phyloP scores from a whole-genome alignment of 352 stramenopile species.

The Albugo laibachii region DNA sequence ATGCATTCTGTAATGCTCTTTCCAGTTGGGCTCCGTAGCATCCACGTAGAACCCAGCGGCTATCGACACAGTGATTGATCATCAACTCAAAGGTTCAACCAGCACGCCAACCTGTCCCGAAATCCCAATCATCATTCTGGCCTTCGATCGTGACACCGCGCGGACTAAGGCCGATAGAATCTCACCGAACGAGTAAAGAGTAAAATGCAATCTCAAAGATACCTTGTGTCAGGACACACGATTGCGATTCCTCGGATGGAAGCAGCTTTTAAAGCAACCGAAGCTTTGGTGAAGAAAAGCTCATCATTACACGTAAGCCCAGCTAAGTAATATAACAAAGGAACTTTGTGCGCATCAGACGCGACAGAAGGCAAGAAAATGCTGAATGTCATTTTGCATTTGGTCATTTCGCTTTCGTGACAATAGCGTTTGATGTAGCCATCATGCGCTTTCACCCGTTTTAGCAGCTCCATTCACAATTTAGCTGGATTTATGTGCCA shows the following conservation, averaged over 20 bases:
- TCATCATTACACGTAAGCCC: conserved; percentile 95
- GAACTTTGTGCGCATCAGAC: conserved; percentile 45
- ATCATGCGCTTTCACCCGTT: conserved; percentile 56
- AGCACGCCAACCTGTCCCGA: conserved; percentile 69
- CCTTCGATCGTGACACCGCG: conserved; percentile 79
- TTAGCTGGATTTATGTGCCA: no score
- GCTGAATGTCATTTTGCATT: conserved; percentile 82
- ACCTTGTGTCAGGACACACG: conserved; percentile 89
- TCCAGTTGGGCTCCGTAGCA: conserved; percentile 86
- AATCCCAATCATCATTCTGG: conserved; percentile 92
- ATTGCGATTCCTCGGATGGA: conserved; percentile 85
- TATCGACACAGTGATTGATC: background rate
- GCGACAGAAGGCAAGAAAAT: conserved; percentile 69
- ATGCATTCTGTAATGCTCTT: conserved; percentile 94
- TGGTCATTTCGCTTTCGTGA: conserved; percentile 58
- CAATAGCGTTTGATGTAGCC: conserved; percentile 69
- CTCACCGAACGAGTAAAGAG: background rate
- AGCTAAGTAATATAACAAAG: conserved; percentile 88
- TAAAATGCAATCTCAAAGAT: background rate
- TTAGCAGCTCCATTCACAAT: conserved; percentile 36
- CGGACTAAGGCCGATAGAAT: conserved; percentile 25
- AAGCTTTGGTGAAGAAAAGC: conserved; percentile 90
- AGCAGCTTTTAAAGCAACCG: conserved; percentile 76
- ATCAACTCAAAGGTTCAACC: background rate
- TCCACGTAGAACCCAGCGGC: conserved; percentile 94